Evolutionary conservation across 2,329 filamentous ascomycete species (phyloP).

Genomic region (Cladosporium cucumerinum): DNA sequence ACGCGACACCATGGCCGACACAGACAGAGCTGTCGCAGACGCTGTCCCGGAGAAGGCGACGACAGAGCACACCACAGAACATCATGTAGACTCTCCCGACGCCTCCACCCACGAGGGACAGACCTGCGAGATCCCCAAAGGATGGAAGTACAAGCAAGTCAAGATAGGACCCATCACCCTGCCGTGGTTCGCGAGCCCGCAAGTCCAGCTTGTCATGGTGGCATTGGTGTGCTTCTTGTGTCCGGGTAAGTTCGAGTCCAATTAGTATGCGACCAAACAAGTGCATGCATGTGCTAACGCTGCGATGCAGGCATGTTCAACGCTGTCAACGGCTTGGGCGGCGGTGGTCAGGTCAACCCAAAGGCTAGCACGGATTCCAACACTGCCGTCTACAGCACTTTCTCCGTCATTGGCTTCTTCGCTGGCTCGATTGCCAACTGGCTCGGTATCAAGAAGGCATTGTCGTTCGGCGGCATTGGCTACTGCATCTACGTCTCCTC

Average conservation of each 20-base stretch:
- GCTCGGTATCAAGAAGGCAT: constrained; percentile 64
- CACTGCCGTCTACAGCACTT: constrained; percentile 69
- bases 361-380: constrained; percentile 61
- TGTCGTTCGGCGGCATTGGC: constrained; percentile 70
- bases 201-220: constrained; percentile 48
- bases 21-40: constrained; percentile 18
- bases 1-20: constrained; percentile 17
- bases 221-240: constrained; percentile 54
- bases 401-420: constrained; percentile 63
- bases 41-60: constrained; percentile 21
- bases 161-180: constrained; percentile 42
- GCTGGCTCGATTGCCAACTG: constrained; percentile 72
- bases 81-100: constrained; percentile 16
- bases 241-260: constrained; percentile 36
- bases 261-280: not conserved
- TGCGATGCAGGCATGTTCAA: constrained; percentile 47
- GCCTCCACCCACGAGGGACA: constrained; percentile 17
- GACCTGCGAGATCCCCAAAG: constrained; percentile 37
- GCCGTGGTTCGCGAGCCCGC: constrained; percentile 50
- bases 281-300: constrained; percentile 11
- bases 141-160: constrained; percentile 48
- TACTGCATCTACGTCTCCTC: constrained; percentile 72
- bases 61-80: constrained; percentile 16
- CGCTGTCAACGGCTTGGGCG: constrained; percentile 50
- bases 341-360: constrained; percentile 45